These are phyloP conservation scores for Penicillium dipodomyicola DNA, from an alignment of 495 filamentous ascomycete genomes.

Conservation along the genomic window DNA sequence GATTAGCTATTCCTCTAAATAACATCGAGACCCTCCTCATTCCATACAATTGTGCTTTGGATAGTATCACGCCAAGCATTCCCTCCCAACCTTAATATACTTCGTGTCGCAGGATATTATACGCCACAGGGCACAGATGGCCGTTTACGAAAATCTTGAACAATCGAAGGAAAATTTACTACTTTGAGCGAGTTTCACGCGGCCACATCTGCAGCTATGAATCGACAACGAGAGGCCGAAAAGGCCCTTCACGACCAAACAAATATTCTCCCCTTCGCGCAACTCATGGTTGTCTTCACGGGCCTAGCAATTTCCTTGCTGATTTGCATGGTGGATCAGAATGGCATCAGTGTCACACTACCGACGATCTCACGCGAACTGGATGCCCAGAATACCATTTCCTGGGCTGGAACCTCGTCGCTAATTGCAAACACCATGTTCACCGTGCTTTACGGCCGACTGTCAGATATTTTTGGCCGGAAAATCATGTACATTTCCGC, in stretches of 20 bases:
- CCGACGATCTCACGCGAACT: slow-evolving; percentile 61
- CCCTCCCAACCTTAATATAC: neutral
- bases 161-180: neutral
- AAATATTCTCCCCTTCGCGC: slow-evolving; percentile 55
- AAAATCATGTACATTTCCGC: slow-evolving; percentile 51
- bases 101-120: neutral
- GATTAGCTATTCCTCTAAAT: neutral
- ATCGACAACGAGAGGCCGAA: slow-evolving; percentile 42
- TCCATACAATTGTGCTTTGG: neutral
- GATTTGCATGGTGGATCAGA: slow-evolving; percentile 62
- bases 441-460: slow-evolving; percentile 57
- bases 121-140: slow-evolving; percentile 10
- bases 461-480: slow-evolving; percentile 59
- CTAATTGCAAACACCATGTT: slow-evolving; percentile 72
- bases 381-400: slow-evolving; percentile 57
- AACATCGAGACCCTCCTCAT: neutral
- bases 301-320: slow-evolving; percentile 54
- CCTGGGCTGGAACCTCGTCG: slow-evolving; percentile 76
- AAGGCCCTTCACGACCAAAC: slow-evolving; percentile 51
- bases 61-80: slow-evolving; percentile 5
- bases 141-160: neutral
- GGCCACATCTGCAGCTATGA: slow-evolving; percentile 24
- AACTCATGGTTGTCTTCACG: slow-evolving; percentile 57
- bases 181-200: neutral
- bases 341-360: slow-evolving; percentile 58